A percentile compares a stretch with the other conserved stretches of the same genome.
These are phyloP conservation scores for Pseudogymnoascus sp. DNA, from an alignment of 2,329 filamentous ascomycete genomes.

Conservation along the genomic window DNA sequence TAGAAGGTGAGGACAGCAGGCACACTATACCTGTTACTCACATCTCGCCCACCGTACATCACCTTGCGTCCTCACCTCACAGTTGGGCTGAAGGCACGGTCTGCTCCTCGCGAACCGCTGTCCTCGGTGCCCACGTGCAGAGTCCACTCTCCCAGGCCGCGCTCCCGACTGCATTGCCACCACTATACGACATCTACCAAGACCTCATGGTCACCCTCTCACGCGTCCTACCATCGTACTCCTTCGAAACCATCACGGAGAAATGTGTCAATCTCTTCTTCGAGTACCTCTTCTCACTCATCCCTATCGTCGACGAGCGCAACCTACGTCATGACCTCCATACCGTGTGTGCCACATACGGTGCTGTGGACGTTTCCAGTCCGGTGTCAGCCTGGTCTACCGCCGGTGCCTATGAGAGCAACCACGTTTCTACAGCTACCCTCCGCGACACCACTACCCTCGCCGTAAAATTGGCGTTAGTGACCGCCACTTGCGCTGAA, in stretches of 20 bases:
- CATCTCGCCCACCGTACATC: not conserved
- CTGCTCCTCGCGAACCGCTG: not conserved
- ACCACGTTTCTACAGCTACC: not conserved
- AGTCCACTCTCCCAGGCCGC: not conserved
- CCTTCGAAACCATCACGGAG: constrained; percentile 15
- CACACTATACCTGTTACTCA: not conserved
- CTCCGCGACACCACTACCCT: not conserved
- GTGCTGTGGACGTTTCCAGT: not conserved
- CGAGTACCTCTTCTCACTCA: constrained; percentile 36
- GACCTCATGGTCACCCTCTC: constrained; percentile 13
- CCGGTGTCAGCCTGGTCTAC: not conserved
- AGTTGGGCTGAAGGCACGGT: not conserved
- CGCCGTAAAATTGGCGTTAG: constrained; percentile 28
- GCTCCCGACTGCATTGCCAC: constrained; percentile 7
- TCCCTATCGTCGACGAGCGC: constrained; percentile 34
- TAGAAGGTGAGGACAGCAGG: not conserved
- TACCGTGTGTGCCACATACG: constrained; percentile 23
- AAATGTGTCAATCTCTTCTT: constrained; percentile 35
- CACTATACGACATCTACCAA: constrained; percentile 17
- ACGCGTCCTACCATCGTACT: not conserved
- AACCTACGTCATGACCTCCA: constrained; percentile 31
- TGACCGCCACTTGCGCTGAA: constrained; percentile 37
- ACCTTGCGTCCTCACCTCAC: not conserved
- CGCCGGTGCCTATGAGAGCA: not conserved
- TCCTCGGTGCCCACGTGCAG: not conserved